Conservation (phyloP, 148 eudicot genomes). For the Hydrangea macrophylla region DNA sequence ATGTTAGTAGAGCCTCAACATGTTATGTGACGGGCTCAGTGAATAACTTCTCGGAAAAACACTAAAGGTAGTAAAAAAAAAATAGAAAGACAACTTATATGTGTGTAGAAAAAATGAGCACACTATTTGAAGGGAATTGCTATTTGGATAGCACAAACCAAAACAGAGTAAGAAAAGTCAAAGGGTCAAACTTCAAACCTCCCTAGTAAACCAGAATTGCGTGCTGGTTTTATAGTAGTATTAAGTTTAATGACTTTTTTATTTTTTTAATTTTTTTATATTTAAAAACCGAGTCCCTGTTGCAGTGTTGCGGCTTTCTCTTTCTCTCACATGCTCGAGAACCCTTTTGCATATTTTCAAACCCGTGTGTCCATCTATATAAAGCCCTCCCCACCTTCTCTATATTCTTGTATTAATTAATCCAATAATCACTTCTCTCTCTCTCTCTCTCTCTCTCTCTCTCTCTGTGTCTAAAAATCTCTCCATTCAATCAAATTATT, state of each 20-base stretch:
- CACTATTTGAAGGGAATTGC: too few species aligned
- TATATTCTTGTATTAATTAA: constrained; percentile 26
- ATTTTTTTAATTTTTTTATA: constrained; percentile 3
- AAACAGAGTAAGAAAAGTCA: too few species aligned
- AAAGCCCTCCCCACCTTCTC: constrained; percentile 42
- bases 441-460: constrained; percentile 21
- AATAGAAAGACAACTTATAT: too few species aligned
- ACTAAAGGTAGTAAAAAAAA: too few species aligned
- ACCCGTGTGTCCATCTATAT: constrained; percentile 38
- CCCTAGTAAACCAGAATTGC: neutral
- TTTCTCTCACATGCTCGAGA: constrained; percentile 56
- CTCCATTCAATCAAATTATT: constrained; percentile 12
- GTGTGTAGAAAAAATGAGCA: too few species aligned
- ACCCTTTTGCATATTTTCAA: constrained; percentile 36
- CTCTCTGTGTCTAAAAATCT: constrained; percentile 18
- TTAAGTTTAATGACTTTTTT: constrained; percentile 9
- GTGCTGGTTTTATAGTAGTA: constrained; percentile 4
- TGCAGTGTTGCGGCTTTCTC: constrained; percentile 77
- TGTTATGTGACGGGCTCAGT: too few species aligned
- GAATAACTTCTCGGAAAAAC: too few species aligned
- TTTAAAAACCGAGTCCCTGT: constrained; percentile 22
- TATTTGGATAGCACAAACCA: too few species aligned
- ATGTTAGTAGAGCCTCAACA: too few species aligned
- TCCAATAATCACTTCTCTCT: constrained; percentile 26
- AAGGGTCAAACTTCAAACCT: constrained; percentile 59